Evolutionary conservation across 129 eudicot species (phyloP), one percentile per base, ranked within the genome.

Genomic region (Arctium lappa): DNA sequence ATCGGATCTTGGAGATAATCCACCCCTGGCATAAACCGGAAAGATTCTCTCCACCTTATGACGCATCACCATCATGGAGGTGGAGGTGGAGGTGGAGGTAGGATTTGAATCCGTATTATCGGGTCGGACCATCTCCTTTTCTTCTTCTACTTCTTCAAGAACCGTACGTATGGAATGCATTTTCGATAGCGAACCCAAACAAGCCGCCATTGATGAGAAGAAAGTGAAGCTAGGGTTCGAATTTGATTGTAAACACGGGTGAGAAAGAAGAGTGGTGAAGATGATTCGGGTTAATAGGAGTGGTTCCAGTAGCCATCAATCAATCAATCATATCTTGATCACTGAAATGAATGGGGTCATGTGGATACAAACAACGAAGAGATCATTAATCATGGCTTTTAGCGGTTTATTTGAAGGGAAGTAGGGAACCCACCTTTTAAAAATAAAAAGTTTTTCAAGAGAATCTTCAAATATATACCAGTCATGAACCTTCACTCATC

Each of bases 21-120:
- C 86, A 6, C 90, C 92, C 73, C 87, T 83, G 50, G 95, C 95
- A 73, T 91, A 91, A 66, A 91, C 91, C 42, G 95, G 95, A 71
- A 91, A 91, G n/a, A 91, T 88, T 73, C 88, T 83, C 76, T 91
- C 92, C 42, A 91, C 84, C 77, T 77, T 85, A 68, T 79, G 80
- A 13, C 80, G 82, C 90, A 82, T 80, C 62, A 74, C 72, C 84
- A 79, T 84, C 6, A 79, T 38, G 15, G 87, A 84, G 6, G 22
- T 32, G 16, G 86, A 83, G 36, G 87, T 73, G 36, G 87, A 84
- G 18, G 87, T 73, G 36, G 87, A 79, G 8, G 68, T 60, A 32
- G 85, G 80, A 31, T 82, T 86, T 9, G 89, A 82, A 82, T 42
- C 82, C 5, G 80, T 10, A 1, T 56, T 39, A 13, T 84, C 87